phyloP scores from a whole-genome alignment of 306 rosid species.

The Ammopiptanthus mongolicus region DNA sequence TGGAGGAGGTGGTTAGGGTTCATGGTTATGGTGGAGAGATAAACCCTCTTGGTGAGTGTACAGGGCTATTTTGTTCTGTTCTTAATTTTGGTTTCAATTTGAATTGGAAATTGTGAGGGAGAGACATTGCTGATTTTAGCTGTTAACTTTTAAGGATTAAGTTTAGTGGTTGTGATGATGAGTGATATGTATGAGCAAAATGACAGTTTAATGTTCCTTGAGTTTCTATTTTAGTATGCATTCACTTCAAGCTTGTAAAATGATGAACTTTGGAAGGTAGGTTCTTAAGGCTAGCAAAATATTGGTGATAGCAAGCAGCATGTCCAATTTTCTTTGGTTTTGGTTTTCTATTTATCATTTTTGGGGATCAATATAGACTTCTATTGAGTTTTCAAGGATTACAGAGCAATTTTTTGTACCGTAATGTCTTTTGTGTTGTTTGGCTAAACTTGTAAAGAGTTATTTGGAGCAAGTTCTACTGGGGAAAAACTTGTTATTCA shows the following conservation, averaged over 20 bases:
- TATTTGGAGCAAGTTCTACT: too few relatives aligned
- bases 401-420: too few relatives aligned
- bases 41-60: constrained; percentile 98
- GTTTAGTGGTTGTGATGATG: not conserved
- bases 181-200: not conserved
- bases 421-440: too few relatives aligned
- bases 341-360: too few relatives aligned
- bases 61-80: too few relatives aligned
- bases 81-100: constrained; percentile 13
- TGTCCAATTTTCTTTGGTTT: too few relatives aligned
- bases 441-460: too few relatives aligned
- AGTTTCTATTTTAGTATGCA: not conserved
- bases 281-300: not conserved
- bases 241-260: not conserved
- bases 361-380: too few relatives aligned
- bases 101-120: not conserved
- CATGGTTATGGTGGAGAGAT: constrained; percentile 94
- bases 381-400: too few relatives aligned
- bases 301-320: too few relatives aligned
- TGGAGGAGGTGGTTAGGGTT: constrained; percentile 92
- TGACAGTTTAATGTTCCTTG: not conserved
- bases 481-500: not conserved
- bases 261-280: too few relatives aligned
- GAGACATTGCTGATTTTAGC: not conserved
- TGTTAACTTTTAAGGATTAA: not conserved